Evolutionary conservation across 176 grass and related monocot genomes (phyloP).

Genomic region (Lolium perenne): DNA sequence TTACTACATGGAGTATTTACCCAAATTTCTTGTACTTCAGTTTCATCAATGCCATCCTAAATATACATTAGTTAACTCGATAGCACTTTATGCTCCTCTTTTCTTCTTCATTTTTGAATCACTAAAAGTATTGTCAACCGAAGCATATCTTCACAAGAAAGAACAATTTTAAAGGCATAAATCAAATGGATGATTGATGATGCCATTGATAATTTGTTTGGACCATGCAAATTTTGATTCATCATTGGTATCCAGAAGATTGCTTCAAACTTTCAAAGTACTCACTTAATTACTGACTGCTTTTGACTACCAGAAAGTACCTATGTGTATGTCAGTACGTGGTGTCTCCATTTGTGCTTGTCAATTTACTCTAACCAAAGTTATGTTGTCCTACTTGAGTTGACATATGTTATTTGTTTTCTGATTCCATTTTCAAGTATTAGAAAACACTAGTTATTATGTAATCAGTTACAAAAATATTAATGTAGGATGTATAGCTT

Average conservation of each 20-base stretch:
- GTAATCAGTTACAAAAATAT: not conserved
- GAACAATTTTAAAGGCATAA: not conserved
- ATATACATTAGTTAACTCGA: too few relatives aligned
- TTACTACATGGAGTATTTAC: not conserved
- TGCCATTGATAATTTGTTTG: not conserved
- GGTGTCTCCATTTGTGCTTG: not conserved
- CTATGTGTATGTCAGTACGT: not conserved
- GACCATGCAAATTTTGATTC: not conserved
- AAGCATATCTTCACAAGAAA: not conserved
- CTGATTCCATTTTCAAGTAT: not conserved
- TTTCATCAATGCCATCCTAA: not conserved
- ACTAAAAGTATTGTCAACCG: not conserved
- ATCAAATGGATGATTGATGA: not conserved
- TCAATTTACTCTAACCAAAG: not conserved
- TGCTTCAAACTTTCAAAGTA: not conserved
- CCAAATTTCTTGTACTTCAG: not conserved
- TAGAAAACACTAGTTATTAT: not conserved
- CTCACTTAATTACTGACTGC: not conserved
- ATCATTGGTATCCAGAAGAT: not conserved
- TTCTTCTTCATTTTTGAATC: not conserved
- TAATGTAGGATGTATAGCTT: not conserved
- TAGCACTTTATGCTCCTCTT: not conserved
- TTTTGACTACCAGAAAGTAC: not conserved
- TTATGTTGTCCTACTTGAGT: not conserved
- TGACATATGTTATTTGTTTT: not conserved